Base-by-base conservation (phyloP, 164 flowering plant species). In the Stephania japonica region DNA sequence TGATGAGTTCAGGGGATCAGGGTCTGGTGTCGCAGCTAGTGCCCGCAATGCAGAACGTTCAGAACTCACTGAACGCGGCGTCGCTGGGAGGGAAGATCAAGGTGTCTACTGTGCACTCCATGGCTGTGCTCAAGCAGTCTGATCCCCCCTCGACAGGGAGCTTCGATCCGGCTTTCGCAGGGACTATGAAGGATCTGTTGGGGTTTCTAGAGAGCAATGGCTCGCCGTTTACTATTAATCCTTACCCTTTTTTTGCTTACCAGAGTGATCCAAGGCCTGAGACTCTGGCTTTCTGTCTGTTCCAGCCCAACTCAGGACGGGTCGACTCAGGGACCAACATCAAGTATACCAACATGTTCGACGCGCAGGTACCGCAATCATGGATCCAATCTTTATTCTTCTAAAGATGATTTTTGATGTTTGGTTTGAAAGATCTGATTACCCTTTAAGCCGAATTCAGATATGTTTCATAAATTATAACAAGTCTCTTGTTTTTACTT, bases 231-330 rank as follows among this genome's bases (percentile, higher is more conserved):
- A 70, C 90, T 10, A 84, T 95, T 27, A 95, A 95, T 70, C 99
- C 99, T 4, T 95, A 95, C 81, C 99, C 99, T 0, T 91, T 82
- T 70, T 95, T 95, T 70, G 99, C 99, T 2, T 95, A 95, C 78
- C 88, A 84, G 86, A 87, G 94, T 76, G 98, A 93, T 75, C 84
- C 94, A 5, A 84, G 95, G 70, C 91, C 97, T 5, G 97, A 95
- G 18, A 93, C 97, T 6, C 78, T 91, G 25, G 94, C 98, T 1
- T 95, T 89, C 69, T 93, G 99, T 78, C 78, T 93, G 65, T 95
- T 95, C 80, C 97, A 91, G 63, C 95, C 90, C 8, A 95, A 95
- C 73, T 59, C 91, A 7, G 99, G 99, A 1, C 86, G 98, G 49
- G 80, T 86, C 43, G 99, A 95, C 73, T 62, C 90, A 13, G 87